phyloP scores from a whole-genome alignment of 2,329 filamentous ascomycete species.

The Onygenales sp. region DNA sequence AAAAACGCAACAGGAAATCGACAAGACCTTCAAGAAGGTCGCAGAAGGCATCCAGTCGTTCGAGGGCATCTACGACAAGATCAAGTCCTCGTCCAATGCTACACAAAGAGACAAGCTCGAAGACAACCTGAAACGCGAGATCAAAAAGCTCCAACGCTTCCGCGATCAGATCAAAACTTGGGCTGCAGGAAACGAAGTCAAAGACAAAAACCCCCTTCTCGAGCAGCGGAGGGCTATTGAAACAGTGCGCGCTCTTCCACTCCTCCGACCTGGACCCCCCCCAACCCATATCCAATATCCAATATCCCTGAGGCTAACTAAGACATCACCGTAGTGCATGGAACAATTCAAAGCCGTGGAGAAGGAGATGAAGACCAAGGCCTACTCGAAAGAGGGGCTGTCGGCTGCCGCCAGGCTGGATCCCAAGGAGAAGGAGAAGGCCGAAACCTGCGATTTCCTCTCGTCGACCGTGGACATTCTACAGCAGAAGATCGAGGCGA shows the following conservation, averaged over 20 bases:
- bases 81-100: constrained; percentile 80
- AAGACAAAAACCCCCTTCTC: constrained; percentile 92
- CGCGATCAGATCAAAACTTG: constrained; percentile 99
- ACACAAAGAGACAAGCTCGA: constrained; percentile 98
- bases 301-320: constrained; percentile 8
- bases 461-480: constrained; percentile 82
- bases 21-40: constrained; percentile 99
- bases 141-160: constrained; percentile 97
- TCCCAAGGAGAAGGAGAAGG: constrained; percentile 93
- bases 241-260: constrained; percentile 51
- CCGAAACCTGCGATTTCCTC: constrained; percentile 79
- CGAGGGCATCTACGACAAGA: constrained; percentile 95
- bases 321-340: constrained; percentile 50
- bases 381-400: constrained; percentile 95
- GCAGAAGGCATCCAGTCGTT: constrained; percentile 86
- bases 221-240: constrained; percentile 95
- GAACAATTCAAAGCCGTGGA: constrained; percentile 99
- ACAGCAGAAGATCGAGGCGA: constrained; percentile 82
- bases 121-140: constrained; percentile 96
- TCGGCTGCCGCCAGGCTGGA: constrained; percentile 87
- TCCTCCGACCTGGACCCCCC: neutral
- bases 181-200: constrained; percentile 97
- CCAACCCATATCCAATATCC: neutral
- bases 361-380: constrained; percentile 99
- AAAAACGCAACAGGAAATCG: constrained; percentile 96